phyloP scores from a whole-genome alignment of 345 rosid species.

The Rubroshorea leprosula region DNA sequence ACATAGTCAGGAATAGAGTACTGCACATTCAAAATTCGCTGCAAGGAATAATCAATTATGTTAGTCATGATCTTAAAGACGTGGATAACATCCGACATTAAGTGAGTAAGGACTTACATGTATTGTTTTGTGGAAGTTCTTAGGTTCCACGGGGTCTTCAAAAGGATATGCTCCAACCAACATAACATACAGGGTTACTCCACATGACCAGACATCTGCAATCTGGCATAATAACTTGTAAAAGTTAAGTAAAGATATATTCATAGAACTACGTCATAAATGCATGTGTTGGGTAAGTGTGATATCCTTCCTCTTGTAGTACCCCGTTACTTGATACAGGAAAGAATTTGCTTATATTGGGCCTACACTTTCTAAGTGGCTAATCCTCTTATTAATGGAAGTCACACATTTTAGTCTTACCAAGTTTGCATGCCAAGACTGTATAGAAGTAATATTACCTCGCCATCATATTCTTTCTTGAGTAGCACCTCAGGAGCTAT shows the following conservation, averaged over 20 bases:
- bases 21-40: conserved; percentile 94
- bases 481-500: conserved; percentile 98
- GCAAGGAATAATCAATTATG: conserved; percentile 20
- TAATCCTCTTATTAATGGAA: no score
- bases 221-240: conserved; percentile 26
- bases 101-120: conserved; percentile 42
- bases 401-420: no score
- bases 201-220: conserved; percentile 99
- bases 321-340: no score
- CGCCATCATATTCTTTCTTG: conserved; percentile 96
- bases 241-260: conserved; percentile 2
- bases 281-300: no score
- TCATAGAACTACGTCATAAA: no score
- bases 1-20: conserved; percentile 94
- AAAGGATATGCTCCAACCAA: conserved; percentile 98
- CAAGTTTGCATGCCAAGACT: neutral
- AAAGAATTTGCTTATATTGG: no score
- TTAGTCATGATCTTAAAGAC: conserved; percentile 8
- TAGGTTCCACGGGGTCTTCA: conserved; percentile 97
- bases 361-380: no score
- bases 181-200: conserved; percentile 96
- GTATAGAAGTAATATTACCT: conserved; percentile 44
- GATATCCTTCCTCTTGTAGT: no score
- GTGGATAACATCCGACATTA: neutral
- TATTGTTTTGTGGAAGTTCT: conserved; percentile 86